A percentile compares a stretch with the other conserved stretches of the same genome.
Conservation (phyloP, 2,329 filamentous ascomycete species). For the Cladosporium sp. region DNA sequence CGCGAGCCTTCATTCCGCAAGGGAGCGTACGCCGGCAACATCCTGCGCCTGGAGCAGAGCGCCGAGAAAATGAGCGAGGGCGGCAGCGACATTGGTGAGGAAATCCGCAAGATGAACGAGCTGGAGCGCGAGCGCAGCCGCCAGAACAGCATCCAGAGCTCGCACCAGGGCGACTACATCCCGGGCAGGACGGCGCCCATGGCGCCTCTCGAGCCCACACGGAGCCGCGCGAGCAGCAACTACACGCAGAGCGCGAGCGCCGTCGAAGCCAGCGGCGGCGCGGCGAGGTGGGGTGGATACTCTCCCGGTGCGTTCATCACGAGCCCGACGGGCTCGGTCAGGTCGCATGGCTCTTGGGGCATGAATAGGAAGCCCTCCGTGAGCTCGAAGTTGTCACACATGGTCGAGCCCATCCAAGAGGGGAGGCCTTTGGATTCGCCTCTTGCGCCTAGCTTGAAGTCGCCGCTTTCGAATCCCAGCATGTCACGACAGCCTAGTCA, state of each 20-base stretch:
- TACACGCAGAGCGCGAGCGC: constrained; percentile 44
- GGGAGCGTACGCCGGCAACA: constrained; percentile 58
- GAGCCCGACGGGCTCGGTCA: constrained; percentile 60
- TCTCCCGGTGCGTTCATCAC: constrained; percentile 65
- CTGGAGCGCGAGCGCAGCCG: constrained; percentile 31
- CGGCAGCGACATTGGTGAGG: constrained; percentile 69
- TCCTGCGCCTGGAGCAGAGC: constrained; percentile 69
- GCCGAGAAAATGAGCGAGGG: constrained; percentile 67
- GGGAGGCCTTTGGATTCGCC: constrained; percentile 33
- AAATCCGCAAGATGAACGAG: constrained; percentile 68
- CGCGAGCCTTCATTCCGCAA: constrained; percentile 14
- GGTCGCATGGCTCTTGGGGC: constrained; percentile 43
- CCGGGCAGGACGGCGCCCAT: constrained; percentile 1
- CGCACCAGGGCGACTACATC: constrained; percentile 18
- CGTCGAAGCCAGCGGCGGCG: constrained; percentile 66
- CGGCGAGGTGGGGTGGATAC: constrained; percentile 65
- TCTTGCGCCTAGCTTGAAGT: constrained; percentile 25
- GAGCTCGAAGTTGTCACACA: constrained; percentile 38
- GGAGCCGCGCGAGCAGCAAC: constrained; percentile 65
- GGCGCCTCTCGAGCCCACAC: constrained; percentile 49
- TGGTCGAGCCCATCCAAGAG: constrained; percentile 37
- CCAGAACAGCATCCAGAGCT: constrained; percentile 24
- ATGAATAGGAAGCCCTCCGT: constrained; percentile 36
- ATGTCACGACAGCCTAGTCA: constrained; percentile 21
- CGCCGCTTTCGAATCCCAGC: constrained; percentile 14